phyloP scores from a whole-genome alignment of 768 basidiomycete genomes.

The Polyporus arcularius region DNA sequence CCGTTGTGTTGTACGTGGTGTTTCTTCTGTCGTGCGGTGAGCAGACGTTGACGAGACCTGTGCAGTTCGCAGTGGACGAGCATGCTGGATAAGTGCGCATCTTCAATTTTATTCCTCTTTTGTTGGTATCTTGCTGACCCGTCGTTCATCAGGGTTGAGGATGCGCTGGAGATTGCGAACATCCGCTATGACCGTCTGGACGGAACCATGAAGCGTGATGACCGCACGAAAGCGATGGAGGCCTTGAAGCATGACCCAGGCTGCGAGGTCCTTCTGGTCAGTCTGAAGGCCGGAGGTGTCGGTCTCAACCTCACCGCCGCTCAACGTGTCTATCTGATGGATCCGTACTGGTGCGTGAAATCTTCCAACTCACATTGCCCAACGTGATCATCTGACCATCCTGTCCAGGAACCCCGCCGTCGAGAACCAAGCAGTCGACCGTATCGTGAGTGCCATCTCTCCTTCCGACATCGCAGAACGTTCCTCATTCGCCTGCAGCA shows the following conservation, averaged over 20 bases:
- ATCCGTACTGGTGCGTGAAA: conserved; percentile 82
- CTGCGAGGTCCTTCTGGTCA: conserved; percentile 94
- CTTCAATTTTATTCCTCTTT: conserved; percentile 6
- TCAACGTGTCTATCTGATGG: conserved; percentile 92
- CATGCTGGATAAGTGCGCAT: conserved; percentile 84
- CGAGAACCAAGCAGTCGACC: conserved; percentile 97
- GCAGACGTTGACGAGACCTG: conserved; percentile 10
- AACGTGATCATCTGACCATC: not conserved
- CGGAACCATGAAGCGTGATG: conserved; percentile 97
- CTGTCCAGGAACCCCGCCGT: conserved; percentile 86
- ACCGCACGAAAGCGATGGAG: conserved; percentile 90
- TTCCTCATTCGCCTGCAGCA: conserved; percentile 53
- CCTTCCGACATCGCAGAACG: not conserved
- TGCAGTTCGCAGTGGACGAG: conserved; percentile 89
- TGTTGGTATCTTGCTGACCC: conserved; percentile 4
- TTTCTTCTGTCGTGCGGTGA: conserved; percentile 6
- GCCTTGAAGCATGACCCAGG: conserved; percentile 85
- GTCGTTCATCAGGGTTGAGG: conserved; percentile 65
- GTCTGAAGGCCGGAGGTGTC: conserved; percentile 95
- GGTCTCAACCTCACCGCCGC: conserved; percentile 96
- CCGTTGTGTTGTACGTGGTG: conserved; percentile 87
- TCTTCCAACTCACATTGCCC: conserved; percentile 1
- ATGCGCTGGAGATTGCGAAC: conserved; percentile 76
- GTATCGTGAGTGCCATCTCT: conserved; percentile 66
- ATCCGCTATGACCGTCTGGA: conserved; percentile 93